phyloP scores from a whole-genome alignment of 805 yeast genomes.

The Schwanniomyces vanrijiae region DNA sequence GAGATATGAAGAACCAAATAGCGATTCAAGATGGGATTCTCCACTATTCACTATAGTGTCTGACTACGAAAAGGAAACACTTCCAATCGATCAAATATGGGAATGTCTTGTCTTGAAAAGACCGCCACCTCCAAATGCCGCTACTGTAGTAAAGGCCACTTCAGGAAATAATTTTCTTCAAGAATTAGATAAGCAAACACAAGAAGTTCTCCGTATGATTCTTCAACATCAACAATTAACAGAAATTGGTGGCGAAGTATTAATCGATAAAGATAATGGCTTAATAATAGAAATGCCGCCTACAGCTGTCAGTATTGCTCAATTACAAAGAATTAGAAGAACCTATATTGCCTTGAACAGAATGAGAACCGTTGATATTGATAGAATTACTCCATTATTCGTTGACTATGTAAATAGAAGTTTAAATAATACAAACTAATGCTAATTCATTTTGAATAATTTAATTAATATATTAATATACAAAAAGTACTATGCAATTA shows the following conservation, averaged over 20 bases:
- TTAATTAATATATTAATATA: slow-evolving; percentile 1
- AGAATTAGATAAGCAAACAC: slow-evolving; percentile 72
- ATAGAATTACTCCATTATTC: slow-evolving; percentile 69
- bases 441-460: neutral
- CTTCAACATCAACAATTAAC: slow-evolving; percentile 60
- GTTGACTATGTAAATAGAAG: slow-evolving; percentile 75
- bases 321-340: slow-evolving; percentile 79
- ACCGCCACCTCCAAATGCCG: slow-evolving; percentile 77
- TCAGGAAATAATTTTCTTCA: slow-evolving; percentile 73
- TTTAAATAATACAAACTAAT: slow-evolving; percentile 35
- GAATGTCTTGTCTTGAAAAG: slow-evolving; percentile 57
- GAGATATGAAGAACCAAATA: slow-evolving; percentile 93
- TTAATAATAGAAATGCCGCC: slow-evolving; percentile 63
- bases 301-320: slow-evolving; percentile 63
- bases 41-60: slow-evolving; percentile 75
- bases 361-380: slow-evolving; percentile 69
- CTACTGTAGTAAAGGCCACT: slow-evolving; percentile 81
- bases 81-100: slow-evolving; percentile 71
- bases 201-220: slow-evolving; percentile 59
- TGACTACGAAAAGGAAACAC: slow-evolving; percentile 45
- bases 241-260: slow-evolving; percentile 48
- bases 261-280: slow-evolving; percentile 45
- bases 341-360: slow-evolving; percentile 80
- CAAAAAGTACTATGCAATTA: neutral
- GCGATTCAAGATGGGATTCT: slow-evolving; percentile 86